Evolutionary conservation across 106 monocot species (phyloP), one percentile per base, ranked within the genome.

Genomic region (Dioscorea alata): DNA sequence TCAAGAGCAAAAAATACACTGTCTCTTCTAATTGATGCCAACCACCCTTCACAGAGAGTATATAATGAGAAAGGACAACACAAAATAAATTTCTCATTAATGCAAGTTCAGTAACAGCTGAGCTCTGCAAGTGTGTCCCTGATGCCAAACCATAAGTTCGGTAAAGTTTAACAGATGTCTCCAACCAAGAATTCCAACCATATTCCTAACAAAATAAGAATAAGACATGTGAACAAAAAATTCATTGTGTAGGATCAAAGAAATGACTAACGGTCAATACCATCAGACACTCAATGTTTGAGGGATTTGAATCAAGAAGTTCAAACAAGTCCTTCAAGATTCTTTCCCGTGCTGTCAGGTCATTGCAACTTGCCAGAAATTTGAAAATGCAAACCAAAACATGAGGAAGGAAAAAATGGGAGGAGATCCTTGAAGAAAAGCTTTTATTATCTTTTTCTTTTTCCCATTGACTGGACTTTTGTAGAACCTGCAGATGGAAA

Each of bases 11-110:
- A 64, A 89, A 99, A 71, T 87, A 90, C 23, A 90, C 69, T 17
- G 93, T 93, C 56, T 99, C 99, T 75, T 99, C 99, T 63, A 99
- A 72, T 21, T 80, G 83, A 24, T 81, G 89, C 92, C 93, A 99
- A 49, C 99, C 93, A 69, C 99, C 92, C 77, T 83, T 99, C 42
- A 93, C 85, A 53, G 90, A 87, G 61, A 70, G 90, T 34, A 90
- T 57, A 74, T 75, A 99, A 62, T 99, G 85, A 53, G 85, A 87
- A 59, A 99, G 93, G 57, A 99, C 90, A 61, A 93, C 49, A 56
- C 83, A 83, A 59, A 85, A 99, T 59, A 99, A 57, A 72, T 87
- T 90, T 75, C 87, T 89, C 50, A 90, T 75, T 58, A 99, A 89
- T 50, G 69, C 75, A 53, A 77, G 59, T 67, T 87, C 99, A 72